phyloP scores from a whole-genome alignment of 257 asterid species.

The Jaltomata sinuosa region DNA sequence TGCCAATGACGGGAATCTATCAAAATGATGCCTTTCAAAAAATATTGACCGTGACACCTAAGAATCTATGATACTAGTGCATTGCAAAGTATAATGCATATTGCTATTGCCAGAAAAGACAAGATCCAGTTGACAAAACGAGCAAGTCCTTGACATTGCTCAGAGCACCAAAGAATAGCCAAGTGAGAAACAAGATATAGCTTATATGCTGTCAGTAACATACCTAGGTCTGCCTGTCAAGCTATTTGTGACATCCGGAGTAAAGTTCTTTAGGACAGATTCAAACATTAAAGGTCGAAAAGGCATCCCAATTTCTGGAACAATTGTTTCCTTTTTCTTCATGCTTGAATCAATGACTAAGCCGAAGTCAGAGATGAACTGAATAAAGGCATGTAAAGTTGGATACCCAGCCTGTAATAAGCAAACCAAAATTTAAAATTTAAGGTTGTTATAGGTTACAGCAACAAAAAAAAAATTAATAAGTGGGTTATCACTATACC shows the following conservation, averaged over 20 bases:
- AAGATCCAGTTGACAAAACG: not conserved
- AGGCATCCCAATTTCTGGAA: conserved; percentile 51
- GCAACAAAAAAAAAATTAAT: not conserved
- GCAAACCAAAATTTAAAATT: conserved; percentile 11
- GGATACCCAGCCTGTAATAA: conserved; percentile 55
- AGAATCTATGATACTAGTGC: not conserved
- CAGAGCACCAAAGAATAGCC: conserved; percentile 1
- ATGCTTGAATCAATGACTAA: conserved; percentile 31
- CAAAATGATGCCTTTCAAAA: not conserved
- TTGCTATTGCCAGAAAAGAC: not conserved
- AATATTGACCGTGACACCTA: not conserved
- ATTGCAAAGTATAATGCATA: not conserved
- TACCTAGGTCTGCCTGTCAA: conserved; percentile 75
- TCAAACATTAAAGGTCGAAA: conserved; percentile 76
- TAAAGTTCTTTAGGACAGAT: conserved; percentile 49
- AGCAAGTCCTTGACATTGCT: not conserved
- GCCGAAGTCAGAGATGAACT: conserved; percentile 64
- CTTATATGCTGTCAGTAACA: conserved; percentile 3
- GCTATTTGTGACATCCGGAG: conserved; percentile 64
- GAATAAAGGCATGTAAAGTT: conserved; percentile 69
- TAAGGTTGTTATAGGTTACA: not conserved
- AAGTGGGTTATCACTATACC: conserved; percentile 24
- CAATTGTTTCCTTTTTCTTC: conserved; percentile 30
- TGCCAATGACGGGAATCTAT: not conserved
- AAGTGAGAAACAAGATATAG: conserved; percentile 2